A percentile compares a stretch with the other conserved stretches of the same genome.
Evolutionary conservation across 768 basidiomycete species (phyloP).

Genomic region (Calocybe cyanea): DNA sequence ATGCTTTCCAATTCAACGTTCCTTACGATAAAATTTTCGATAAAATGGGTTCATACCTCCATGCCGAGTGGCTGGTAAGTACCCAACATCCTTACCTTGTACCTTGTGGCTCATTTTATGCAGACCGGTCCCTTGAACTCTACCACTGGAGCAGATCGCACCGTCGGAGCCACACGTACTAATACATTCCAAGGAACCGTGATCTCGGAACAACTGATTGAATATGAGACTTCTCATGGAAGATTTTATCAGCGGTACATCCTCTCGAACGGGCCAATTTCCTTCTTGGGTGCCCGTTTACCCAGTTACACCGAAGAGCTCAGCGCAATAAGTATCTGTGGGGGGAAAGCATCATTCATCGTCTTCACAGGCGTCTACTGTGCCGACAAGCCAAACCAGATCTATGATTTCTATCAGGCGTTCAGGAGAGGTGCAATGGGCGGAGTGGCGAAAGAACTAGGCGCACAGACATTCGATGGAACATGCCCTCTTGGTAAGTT

Average conservation of each 20-base stretch:
- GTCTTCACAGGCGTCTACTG: conserved; percentile 10
- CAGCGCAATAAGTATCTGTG: conserved; percentile 10
- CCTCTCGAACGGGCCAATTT: not conserved
- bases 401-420: conserved; percentile 1
- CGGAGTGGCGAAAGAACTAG: conserved; percentile 4
- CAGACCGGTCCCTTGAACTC: not conserved
- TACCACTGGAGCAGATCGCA: conserved; percentile 1
- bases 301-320: conserved; percentile 9
- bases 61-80: too few species aligned
- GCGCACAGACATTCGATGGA: conserved; percentile 7
- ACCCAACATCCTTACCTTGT: not conserved
- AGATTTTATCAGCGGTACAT: not conserved
- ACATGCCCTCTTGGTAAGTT: conserved; percentile 9
- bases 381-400: not conserved
- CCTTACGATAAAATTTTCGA: too few species aligned
- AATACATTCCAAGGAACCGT: too few species aligned
- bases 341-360: conserved; percentile 10
- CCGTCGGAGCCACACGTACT: conserved; percentile 4
- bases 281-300: not conserved
- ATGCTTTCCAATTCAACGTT: too few species aligned
- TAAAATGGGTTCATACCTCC: too few species aligned
- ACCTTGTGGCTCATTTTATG: not conserved
- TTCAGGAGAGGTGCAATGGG: conserved; percentile 1
- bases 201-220: not conserved
- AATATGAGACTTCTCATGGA: not conserved